These are phyloP conservation scores for Phytophthora ohioensis DNA, from an alignment of 352 stramenopile species.

Conservation along the genomic window DNA sequence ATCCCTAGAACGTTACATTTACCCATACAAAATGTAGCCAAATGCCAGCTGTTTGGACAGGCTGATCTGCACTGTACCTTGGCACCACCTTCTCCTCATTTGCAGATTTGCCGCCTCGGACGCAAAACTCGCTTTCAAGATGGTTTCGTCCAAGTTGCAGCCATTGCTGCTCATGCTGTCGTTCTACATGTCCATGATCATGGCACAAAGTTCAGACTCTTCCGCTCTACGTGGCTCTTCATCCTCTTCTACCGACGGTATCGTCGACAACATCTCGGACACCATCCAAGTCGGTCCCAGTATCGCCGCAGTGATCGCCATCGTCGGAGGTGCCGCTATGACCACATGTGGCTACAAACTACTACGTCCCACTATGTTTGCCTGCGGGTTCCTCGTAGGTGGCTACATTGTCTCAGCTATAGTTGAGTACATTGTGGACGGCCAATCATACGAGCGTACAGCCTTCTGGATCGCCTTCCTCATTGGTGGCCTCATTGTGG, in stretches of 20 bases:
- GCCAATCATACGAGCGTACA: constrained; percentile 53
- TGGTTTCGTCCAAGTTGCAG: constrained; percentile 25
- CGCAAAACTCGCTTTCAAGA: constrained; percentile 4
- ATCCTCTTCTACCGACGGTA: constrained; percentile 27
- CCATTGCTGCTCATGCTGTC: constrained; percentile 24
- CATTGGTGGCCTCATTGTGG: constrained; percentile 54
- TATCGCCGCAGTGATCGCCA: constrained; percentile 54
- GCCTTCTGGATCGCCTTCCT: constrained; percentile 64
- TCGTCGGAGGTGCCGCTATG: constrained; percentile 46
- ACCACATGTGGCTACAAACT: constrained; percentile 58
- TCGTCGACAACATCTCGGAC: constrained; percentile 35
- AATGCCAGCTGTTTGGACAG: constrained; percentile 9
- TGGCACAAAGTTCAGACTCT: constrained; percentile 19
- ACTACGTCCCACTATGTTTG: constrained; percentile 69
- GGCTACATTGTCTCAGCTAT: constrained; percentile 56
- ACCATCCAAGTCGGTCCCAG: constrained; percentile 43
- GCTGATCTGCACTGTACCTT: constrained; percentile 14
- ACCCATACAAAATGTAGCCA: constrained; percentile 7
- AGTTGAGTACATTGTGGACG: constrained; percentile 51
- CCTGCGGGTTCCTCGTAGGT: constrained; percentile 66
- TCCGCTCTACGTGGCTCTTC: constrained; percentile 30
- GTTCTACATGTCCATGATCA: constrained; percentile 14
- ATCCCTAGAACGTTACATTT: neutral
- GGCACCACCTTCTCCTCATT: constrained; percentile 24
- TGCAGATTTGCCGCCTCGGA: constrained; percentile 13